A percentile compares a stretch with the other conserved stretches of the same genome.
phyloP scores from a whole-genome alignment of 2,329 filamentous ascomycete species.

The Setomelanomma holmii region DNA sequence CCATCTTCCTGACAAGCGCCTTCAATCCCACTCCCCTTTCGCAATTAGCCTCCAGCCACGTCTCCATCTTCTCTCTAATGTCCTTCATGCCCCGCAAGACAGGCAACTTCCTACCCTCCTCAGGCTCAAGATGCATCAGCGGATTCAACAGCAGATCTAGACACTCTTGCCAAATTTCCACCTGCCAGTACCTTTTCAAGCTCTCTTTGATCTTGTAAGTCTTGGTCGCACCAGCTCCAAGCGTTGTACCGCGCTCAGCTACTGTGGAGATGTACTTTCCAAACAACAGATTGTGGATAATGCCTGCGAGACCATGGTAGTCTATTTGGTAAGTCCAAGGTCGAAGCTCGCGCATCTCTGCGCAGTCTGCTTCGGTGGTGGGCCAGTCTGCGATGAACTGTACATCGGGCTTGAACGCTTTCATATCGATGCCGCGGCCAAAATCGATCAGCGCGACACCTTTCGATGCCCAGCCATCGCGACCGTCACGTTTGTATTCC shows the following conservation, averaged over 20 bases:
- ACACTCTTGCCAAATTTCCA: conserved; percentile 82
- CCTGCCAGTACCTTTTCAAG: conserved; percentile 96
- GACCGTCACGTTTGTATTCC: conserved; percentile 76
- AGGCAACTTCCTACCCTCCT: conserved; percentile 74
- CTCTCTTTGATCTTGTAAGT: conserved; percentile 81
- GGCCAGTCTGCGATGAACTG: conserved; percentile 97
- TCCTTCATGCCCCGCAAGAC: conserved; percentile 72
- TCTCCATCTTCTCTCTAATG: conserved; percentile 81
- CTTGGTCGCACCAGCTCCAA: conserved; percentile 66
- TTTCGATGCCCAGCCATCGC: conserved; percentile 78
- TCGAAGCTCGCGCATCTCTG: conserved; percentile 91
- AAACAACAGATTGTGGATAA: conserved; percentile 87
- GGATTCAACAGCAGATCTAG: conserved; percentile 91
- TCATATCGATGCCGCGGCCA: conserved; percentile 93
- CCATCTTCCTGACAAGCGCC: conserved; percentile 66
- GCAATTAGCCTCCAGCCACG: conserved; percentile 79
- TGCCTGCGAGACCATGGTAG: conserved; percentile 90
- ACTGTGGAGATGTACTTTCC: conserved; percentile 91
- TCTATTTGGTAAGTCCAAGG: conserved; percentile 99
- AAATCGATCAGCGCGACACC: conserved; percentile 93
- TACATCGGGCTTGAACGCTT: conserved; percentile 75
- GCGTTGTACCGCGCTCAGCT: conserved; percentile 56
- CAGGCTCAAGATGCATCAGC: conserved; percentile 66
- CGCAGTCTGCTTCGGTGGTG: conserved; percentile 83
- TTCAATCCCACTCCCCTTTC: conserved; percentile 75